These are phyloP conservation scores for Aureobasidium sp. DNA, from an alignment of 2,329 filamentous ascomycete genomes.

Conservation along the genomic window DNA sequence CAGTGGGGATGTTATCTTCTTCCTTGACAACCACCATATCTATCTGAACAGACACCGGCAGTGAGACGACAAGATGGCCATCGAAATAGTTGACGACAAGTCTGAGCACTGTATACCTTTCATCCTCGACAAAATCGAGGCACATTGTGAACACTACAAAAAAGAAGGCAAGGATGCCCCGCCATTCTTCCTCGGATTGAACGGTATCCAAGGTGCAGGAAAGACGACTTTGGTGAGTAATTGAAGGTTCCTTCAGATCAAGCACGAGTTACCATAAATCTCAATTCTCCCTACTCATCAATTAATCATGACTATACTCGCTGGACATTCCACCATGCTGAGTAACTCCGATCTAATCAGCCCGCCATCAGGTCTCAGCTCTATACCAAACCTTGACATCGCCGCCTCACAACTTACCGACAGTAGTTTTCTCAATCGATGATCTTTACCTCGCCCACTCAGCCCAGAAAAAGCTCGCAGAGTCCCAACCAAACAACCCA, in stretches of 20 bases:
- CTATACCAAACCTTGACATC: conserved; percentile 54
- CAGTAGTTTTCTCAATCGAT: conserved; percentile 72
- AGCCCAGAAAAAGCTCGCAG: conserved; percentile 57
- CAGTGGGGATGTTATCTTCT: neutral
- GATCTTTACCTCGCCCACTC: conserved; percentile 76
- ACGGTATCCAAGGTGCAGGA: conserved; percentile 84
- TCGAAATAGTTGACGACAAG: conserved; percentile 64
- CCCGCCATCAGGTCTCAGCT: conserved; percentile 42
- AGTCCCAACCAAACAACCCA: conserved; percentile 58
- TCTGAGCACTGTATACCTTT: conserved; percentile 70
- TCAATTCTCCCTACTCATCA: too few species aligned
- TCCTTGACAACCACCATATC: neutral
- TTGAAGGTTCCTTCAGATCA: too few species aligned
- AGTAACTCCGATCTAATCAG: too few species aligned
- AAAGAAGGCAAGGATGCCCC: conserved; percentile 30
- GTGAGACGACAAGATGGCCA: conserved; percentile 15
- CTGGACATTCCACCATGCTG: too few species aligned
- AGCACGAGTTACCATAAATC: too few species aligned
- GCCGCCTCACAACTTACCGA: conserved; percentile 49
- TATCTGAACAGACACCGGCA: neutral
- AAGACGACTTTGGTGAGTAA: conserved; percentile 72
- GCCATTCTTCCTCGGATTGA: conserved; percentile 80
- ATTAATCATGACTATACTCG: too few species aligned
- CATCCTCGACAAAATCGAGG: conserved; percentile 52
- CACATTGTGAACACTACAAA: conserved; percentile 38